These are phyloP conservation scores for Colletotrichum sp. DNA, from an alignment of 2,329 filamentous ascomycete species.

Conservation along the genomic window DNA sequence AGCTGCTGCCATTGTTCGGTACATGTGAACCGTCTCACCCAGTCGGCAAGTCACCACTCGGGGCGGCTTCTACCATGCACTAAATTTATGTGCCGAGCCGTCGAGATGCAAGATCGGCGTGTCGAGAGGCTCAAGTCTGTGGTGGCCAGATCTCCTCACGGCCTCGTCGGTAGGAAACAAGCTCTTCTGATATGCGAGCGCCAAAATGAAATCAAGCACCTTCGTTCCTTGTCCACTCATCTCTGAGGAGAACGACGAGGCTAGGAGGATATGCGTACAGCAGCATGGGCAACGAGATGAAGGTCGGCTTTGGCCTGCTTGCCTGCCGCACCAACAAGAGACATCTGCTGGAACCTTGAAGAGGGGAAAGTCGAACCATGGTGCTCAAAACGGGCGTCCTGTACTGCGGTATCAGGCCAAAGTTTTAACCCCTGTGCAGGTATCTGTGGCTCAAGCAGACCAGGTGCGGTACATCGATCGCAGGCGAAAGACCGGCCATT, in stretches of 20 bases:
- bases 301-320: not conserved
- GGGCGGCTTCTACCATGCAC: not conserved
- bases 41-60: not conserved
- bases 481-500: too few species aligned
- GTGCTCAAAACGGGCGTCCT: constrained; percentile 2
- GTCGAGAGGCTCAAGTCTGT: not conserved
- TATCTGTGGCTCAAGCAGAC: too few species aligned
- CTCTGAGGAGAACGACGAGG: not conserved
- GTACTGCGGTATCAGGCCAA: too few species aligned
- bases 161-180: not conserved
- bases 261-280: not conserved
- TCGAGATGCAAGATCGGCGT: not conserved
- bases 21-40: not conserved
- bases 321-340: not conserved
- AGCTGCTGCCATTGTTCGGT: not conserved
- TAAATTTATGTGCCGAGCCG: constrained; percentile 1
- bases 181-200: not conserved
- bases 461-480: too few species aligned
- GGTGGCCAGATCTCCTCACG: not conserved
- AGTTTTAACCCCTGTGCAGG: too few species aligned
- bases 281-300: not conserved
- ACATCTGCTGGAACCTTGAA: not conserved
- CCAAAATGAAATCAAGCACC: not conserved
- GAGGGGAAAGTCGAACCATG: constrained; percentile 5
- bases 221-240: not conserved